These are phyloP conservation scores for Apophysomyces variabilis DNA, from an alignment of 371 early-diverging fungal species.

Conservation along the genomic window DNA sequence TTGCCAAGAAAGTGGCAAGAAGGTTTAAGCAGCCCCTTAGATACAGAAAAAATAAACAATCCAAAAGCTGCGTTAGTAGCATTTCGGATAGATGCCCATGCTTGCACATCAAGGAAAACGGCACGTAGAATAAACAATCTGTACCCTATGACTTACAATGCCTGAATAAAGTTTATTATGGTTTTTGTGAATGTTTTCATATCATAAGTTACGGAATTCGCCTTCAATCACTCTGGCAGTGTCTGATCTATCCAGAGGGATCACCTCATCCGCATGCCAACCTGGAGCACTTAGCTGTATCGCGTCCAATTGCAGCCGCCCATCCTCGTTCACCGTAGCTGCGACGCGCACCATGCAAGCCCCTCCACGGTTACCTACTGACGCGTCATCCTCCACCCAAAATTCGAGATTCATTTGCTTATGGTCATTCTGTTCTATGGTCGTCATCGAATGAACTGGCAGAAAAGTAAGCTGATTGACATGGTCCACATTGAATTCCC, in stretches of 20 bases:
- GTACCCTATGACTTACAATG: no score
- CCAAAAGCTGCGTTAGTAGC: no score
- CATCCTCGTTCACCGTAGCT: slow-evolving; percentile 25
- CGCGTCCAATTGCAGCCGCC: slow-evolving; percentile 11
- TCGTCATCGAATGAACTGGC: slow-evolving; percentile 18
- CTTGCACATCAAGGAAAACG: no score
- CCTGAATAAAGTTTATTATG: background rate
- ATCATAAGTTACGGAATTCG: slow-evolving; percentile 24
- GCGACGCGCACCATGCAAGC: slow-evolving; percentile 31
- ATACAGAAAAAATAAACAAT: no score
- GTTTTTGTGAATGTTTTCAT: background rate
- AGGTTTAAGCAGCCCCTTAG: no score
- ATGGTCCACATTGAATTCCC: slow-evolving; percentile 36
- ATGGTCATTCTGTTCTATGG: slow-evolving; percentile 3
- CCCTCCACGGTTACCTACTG: slow-evolving; percentile 31
- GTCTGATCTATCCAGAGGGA: slow-evolving; percentile 10
- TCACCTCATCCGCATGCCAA: slow-evolving; percentile 21
- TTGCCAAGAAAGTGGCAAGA: no score
- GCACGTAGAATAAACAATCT: no score
- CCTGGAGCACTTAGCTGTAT: slow-evolving; percentile 23
- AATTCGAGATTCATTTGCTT: slow-evolving; percentile 32
- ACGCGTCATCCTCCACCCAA: slow-evolving; percentile 33
- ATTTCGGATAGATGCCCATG: no score
- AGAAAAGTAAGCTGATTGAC: slow-evolving; percentile 30
- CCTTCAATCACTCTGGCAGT: slow-evolving; percentile 23